A percentile compares a stretch with the other conserved stretches of the same genome.
phyloP scores from a whole-genome alignment of 495 filamentous ascomycete species.

The Xylaria longipes region DNA sequence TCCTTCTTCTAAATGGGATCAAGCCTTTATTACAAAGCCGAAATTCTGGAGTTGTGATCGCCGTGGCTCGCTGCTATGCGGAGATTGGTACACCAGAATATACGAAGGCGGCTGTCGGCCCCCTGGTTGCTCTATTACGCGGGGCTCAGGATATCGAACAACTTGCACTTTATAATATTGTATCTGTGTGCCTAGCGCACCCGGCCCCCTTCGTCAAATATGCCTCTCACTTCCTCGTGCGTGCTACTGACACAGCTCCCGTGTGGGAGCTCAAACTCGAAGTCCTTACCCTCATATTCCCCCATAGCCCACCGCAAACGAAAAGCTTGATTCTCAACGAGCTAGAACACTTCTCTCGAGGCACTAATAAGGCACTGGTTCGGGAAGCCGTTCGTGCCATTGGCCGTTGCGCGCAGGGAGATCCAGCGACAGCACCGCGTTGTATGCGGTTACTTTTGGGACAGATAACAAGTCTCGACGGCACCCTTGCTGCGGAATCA shows the following conservation, averaged over 20 bases:
- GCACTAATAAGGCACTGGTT: conserved; percentile 76
- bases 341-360: conserved; percentile 87
- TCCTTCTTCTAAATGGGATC: conserved; percentile 79
- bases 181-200: conserved; percentile 76
- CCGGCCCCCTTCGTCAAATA: conserved; percentile 83
- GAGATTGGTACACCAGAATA: conserved; percentile 80
- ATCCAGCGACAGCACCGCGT: conserved; percentile 69
- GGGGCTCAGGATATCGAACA: conserved; percentile 85
- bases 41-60: conserved; percentile 90
- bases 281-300: conserved; percentile 86
- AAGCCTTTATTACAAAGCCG: conserved; percentile 86
- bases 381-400: conserved; percentile 90
- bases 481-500: conserved; percentile 86
- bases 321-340: conserved; percentile 90
- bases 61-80: conserved; percentile 82
- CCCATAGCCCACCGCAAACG: conserved; percentile 73
- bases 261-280: conserved; percentile 93
- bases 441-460: conserved; percentile 82
- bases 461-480: conserved; percentile 84
- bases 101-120: conserved; percentile 73
- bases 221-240: conserved; percentile 84
- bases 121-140: conserved; percentile 82
- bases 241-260: conserved; percentile 77
- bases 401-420: conserved; percentile 86
- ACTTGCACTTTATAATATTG: conserved; percentile 90